Percentiles rank a stretch among this genome's conserved stretches.
phyloP scores from a whole-genome alignment of 2,329 filamentous ascomycete genomes.

The Bipolaris sorokiniana region DNA sequence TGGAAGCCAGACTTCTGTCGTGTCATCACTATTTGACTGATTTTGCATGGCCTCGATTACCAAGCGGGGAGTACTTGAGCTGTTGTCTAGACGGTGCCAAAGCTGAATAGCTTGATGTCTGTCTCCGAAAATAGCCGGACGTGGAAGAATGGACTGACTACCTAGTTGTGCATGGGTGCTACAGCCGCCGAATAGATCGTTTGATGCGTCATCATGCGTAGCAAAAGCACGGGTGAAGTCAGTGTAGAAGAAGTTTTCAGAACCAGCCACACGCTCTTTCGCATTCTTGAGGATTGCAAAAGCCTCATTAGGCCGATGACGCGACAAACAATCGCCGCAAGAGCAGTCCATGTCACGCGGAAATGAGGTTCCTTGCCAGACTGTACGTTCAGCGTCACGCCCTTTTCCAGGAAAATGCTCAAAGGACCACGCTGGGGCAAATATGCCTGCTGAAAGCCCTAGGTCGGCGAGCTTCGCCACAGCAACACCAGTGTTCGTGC shows the following conservation, averaged over 20 bases:
- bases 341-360: slow-evolving; percentile 39
- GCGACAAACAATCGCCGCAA: slow-evolving; percentile 35
- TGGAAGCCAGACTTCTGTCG: slow-evolving; percentile 23
- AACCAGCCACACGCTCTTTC: slow-evolving; percentile 40
- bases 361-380: slow-evolving; percentile 47
- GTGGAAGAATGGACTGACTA: slow-evolving; percentile 45
- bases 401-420: slow-evolving; percentile 50
- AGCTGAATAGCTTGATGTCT: slow-evolving; percentile 8
- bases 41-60: slow-evolving; percentile 20
- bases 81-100: slow-evolving; percentile 21
- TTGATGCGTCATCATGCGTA: slow-evolving; percentile 18
- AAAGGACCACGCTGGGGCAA: slow-evolving; percentile 56
- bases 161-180: slow-evolving; percentile 39
- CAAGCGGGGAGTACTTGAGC: slow-evolving; percentile 18
- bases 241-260: slow-evolving; percentile 48
- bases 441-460: slow-evolving; percentile 51
- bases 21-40: not conserved
- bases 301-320: slow-evolving; percentile 32
- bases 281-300: slow-evolving; percentile 39
- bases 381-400: slow-evolving; percentile 35
- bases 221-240: slow-evolving; percentile 46
- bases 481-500: slow-evolving; percentile 52
- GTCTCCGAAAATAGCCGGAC: slow-evolving; percentile 2
- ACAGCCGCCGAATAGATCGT: slow-evolving; percentile 23
- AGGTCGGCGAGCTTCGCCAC: slow-evolving; percentile 46